These are phyloP conservation scores for Helminthosporium solani DNA, from an alignment of 2,329 filamentous ascomycete genomes.

Conservation along the genomic window DNA sequence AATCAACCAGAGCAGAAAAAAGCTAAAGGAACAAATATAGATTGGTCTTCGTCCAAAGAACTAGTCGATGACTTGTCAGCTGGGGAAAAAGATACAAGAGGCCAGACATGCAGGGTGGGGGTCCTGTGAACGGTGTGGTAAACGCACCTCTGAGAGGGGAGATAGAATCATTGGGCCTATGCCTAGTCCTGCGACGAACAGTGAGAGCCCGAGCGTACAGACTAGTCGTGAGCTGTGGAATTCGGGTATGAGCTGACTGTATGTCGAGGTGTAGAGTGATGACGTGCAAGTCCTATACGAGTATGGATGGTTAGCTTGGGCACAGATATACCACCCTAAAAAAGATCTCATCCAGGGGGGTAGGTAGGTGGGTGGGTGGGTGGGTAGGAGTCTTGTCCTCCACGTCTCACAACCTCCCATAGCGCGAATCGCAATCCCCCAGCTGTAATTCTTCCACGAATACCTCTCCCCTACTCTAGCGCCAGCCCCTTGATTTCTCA, in stretches of 20 bases:
- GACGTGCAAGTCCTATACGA: constrained; percentile 70
- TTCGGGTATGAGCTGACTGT: constrained; percentile 71
- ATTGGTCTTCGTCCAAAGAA: constrained; percentile 83
- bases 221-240: constrained; percentile 71
- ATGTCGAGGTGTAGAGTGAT: constrained; percentile 86
- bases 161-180: constrained; percentile 58
- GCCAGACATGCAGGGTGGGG: constrained; percentile 2
- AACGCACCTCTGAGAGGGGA: constrained; percentile 52
- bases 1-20: constrained; percentile 78
- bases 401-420: background rate
- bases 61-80: constrained; percentile 31
- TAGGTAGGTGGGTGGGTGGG: too few species aligned
- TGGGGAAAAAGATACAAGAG: too few species aligned
- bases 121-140: background rate
- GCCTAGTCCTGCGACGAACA: constrained; percentile 76
- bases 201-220: constrained; percentile 76
- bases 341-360: too few species aligned
- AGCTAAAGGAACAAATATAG: constrained; percentile 71
- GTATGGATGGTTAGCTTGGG: constrained; percentile 5
- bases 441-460: background rate
- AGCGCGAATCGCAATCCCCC: background rate
- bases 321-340: too few species aligned
- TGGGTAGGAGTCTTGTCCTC: background rate
- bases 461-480: too few species aligned
- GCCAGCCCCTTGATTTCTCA: too few species aligned